phyloP scores from a whole-genome alignment of 2,329 filamentous ascomycete species.

The Colletotrichum coccodes region DNA sequence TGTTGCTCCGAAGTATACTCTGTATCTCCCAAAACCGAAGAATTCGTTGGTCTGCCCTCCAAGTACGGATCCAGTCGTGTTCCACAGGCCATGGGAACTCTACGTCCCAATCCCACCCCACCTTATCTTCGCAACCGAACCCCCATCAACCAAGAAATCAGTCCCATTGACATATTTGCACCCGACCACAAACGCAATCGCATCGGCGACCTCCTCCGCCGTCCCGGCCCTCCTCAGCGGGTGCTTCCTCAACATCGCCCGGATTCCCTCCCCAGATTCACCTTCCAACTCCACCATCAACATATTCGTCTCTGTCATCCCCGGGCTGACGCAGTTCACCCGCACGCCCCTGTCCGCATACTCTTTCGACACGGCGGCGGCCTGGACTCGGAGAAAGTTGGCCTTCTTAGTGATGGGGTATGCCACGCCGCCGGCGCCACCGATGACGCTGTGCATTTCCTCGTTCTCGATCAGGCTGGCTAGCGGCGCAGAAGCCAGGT shows the following conservation, averaged over 20 bases:
- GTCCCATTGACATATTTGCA: slow-evolving; percentile 15
- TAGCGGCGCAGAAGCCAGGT: slow-evolving; percentile 3
- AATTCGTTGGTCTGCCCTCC: too few relatives aligned
- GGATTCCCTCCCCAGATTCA: background rate
- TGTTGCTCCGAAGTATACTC: too few relatives aligned
- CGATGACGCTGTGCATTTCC: background rate
- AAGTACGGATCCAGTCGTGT: too few relatives aligned
- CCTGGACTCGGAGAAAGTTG: background rate
- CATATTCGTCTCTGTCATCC: slow-evolving; percentile 17
- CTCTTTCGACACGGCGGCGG: background rate
- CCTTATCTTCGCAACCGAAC: background rate
- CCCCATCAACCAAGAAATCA: slow-evolving; percentile 7
- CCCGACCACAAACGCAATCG: slow-evolving; percentile 1
- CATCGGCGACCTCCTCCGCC: slow-evolving; percentile 16
- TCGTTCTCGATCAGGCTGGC: background rate
- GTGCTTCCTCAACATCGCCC: slow-evolving; percentile 3
- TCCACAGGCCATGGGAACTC: too few relatives aligned
- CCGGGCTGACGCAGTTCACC: slow-evolving; percentile 14
- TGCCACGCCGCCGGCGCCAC: background rate
- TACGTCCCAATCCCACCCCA: background rate
- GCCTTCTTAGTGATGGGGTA: slow-evolving; percentile 13
- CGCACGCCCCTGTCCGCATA: background rate
- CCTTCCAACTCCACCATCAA: slow-evolving; percentile 5
- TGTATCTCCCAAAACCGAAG: too few relatives aligned
- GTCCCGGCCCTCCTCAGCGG: slow-evolving; percentile 11